Evolutionary conservation across 139 green algal species (phyloP).

Genomic region (Chlorella sp.): DNA sequence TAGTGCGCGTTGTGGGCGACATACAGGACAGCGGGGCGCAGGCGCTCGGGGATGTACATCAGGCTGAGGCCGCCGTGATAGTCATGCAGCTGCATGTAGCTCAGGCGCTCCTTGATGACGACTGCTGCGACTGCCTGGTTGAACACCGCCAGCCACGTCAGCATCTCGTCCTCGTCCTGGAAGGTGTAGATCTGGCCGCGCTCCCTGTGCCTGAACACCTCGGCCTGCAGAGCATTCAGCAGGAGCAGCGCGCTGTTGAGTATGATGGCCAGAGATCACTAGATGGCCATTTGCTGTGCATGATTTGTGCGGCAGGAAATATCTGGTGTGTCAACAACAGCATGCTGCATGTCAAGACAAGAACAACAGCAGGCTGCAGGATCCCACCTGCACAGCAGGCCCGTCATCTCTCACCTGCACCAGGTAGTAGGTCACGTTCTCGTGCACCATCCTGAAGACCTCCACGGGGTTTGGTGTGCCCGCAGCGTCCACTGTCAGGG

Average conservation of each 20-base stretch:
- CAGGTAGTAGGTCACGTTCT: too few relatives aligned
- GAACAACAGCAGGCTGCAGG: too few relatives aligned
- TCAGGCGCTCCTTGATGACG: too few relatives aligned
- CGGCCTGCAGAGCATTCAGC: not conserved
- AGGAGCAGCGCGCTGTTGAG: not conserved
- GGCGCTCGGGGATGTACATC: constrained; percentile 21
- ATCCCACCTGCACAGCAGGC: too few relatives aligned
- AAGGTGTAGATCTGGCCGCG: constrained; percentile 26
- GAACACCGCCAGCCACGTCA: constrained; percentile 30
- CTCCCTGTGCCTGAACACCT: constrained; percentile 15
- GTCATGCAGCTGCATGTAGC: too few relatives aligned
- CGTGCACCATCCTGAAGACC: too few relatives aligned
- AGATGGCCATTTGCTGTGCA: not conserved
- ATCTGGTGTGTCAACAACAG: not conserved
- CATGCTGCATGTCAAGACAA: not conserved
- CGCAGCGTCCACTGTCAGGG: too few relatives aligned
- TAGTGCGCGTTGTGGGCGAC: constrained; percentile 39
- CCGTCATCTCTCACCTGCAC: too few relatives aligned
- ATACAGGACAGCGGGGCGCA: constrained; percentile 8
- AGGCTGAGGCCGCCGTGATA: constrained; percentile 23
- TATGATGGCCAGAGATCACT: not conserved
- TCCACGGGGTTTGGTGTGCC: too few relatives aligned
- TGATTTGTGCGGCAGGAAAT: too few relatives aligned
- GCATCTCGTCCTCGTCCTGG: constrained; percentile 32
- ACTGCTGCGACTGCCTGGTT: too few relatives aligned